Conservation (phyloP, 768 basidiomycete species). For the Auricularia heimuer region DNA sequence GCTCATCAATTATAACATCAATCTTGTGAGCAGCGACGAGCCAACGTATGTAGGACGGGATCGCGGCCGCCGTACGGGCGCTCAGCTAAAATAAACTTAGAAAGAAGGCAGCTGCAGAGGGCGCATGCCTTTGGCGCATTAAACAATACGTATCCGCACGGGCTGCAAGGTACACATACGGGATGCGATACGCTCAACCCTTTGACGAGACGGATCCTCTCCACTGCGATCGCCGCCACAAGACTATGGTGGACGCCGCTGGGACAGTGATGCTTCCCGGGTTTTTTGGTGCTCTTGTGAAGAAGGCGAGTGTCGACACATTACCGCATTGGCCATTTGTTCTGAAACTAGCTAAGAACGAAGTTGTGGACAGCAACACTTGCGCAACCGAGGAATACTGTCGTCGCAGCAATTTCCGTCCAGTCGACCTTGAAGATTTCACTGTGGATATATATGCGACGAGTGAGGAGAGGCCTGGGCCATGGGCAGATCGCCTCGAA, state of each 20-base stretch:
- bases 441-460: slow-evolving; percentile 2
- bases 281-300: slow-evolving; percentile 2
- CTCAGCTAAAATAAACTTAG: not conserved
- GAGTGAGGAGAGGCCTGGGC: not conserved
- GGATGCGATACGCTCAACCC: not conserved
- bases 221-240: not conserved
- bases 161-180: slow-evolving; percentile 4
- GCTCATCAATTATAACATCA: not conserved
- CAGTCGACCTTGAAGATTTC: not conserved
- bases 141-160: slow-evolving; percentile 5
- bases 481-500: not conserved
- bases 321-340: not conserved
- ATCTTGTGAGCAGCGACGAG: slow-evolving; percentile 2
- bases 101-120: not conserved
- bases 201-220: not conserved
- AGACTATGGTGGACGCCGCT: not conserved
- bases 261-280: slow-evolving; percentile 4
- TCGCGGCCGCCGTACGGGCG: too few relatives aligned
- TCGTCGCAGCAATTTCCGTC: too few relatives aligned
- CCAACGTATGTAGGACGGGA: slow-evolving; percentile 1
- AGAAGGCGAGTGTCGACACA: slow-evolving; percentile 1
- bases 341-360: not conserved
- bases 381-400: too few relatives aligned
- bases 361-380: not conserved
- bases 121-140: slow-evolving; percentile 4